Conservation (phyloP, 148 eudicot genomes). For the Nepenthes gracilis region DNA sequence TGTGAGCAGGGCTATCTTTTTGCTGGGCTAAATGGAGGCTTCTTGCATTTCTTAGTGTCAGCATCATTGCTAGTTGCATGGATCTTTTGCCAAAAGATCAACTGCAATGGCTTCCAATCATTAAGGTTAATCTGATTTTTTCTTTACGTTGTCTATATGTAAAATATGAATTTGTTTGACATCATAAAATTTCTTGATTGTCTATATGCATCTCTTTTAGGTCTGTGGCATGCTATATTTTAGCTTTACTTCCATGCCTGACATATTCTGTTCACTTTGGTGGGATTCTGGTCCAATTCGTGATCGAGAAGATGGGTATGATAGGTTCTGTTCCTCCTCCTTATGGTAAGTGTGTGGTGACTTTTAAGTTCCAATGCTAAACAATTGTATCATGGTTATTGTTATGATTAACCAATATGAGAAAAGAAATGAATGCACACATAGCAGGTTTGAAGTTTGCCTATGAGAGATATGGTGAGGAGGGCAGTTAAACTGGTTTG, state of each 20-base stretch:
- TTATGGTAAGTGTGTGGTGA: conserved; percentile 44
- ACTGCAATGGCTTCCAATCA: conserved; percentile 34
- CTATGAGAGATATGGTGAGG: too few species aligned
- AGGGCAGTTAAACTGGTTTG: neutral
- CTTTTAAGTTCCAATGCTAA: too few species aligned
- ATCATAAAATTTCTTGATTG: conserved; percentile 3
- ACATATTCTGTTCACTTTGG: conserved; percentile 62
- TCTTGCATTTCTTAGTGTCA: conserved; percentile 50
- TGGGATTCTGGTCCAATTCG: conserved; percentile 58
- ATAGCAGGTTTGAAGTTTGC: too few species aligned
- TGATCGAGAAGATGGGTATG: conserved; percentile 98
- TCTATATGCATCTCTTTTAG: conserved; percentile 27
- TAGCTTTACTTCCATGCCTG: conserved; percentile 65
- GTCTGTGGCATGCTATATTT: conserved; percentile 50
- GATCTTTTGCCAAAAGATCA: conserved; percentile 38
- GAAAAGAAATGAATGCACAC: too few species aligned
- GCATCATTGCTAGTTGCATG: conserved; percentile 73
- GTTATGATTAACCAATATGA: too few species aligned
- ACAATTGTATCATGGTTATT: too few species aligned
- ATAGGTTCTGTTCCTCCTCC: conserved; percentile 93
- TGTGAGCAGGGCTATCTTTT: conserved; percentile 59
- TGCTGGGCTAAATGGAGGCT: conserved; percentile 82
- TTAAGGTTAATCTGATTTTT: conserved; percentile 37
- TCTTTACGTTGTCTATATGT: neutral
- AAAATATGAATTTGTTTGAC: neutral